Evolutionary conservation across 2,329 filamentous ascomycete species (phyloP).

Genomic region (Neofusicoccum sp.): DNA sequence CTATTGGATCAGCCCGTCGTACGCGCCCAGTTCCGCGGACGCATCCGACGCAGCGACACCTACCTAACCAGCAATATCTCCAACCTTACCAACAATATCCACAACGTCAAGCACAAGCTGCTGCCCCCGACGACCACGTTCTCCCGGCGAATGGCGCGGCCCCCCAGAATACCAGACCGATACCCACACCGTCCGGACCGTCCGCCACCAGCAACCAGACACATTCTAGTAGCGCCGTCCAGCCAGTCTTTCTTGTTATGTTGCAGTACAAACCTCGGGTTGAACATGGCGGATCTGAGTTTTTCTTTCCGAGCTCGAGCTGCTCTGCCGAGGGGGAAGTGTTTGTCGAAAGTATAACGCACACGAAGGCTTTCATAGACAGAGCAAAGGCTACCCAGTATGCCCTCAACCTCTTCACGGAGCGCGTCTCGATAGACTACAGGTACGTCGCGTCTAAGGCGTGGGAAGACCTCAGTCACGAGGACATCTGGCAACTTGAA

Average conservation of each 20-base stretch:
- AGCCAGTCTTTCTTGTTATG: neutral
- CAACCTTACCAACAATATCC: too few species aligned
- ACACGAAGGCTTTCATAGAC: neutral
- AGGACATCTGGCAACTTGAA: neutral
- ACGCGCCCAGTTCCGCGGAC: neutral
- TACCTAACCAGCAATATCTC: too few species aligned
- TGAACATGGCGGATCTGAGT: slow-evolving; percentile 3
- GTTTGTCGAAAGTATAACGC: neutral
- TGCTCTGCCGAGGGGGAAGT: too few species aligned
- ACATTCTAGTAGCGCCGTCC: neutral
- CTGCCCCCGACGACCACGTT: too few species aligned
- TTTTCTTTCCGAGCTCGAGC: neutral
- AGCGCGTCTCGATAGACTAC: neutral
- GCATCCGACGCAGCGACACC: too few species aligned
- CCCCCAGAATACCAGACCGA: too few species aligned
- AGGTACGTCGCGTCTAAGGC: neutral
- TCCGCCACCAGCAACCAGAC: neutral
- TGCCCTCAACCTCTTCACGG: neutral
- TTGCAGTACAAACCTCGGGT: neutral
- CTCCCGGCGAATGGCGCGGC: too few species aligned
- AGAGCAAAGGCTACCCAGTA: neutral
- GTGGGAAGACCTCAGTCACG: neutral
- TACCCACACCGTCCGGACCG: too few species aligned
- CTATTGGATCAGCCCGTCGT: neutral
- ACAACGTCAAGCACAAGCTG: too few species aligned